Conservation (phyloP, 164 flowering plant genomes). For the Aristolochia contorta region DNA sequence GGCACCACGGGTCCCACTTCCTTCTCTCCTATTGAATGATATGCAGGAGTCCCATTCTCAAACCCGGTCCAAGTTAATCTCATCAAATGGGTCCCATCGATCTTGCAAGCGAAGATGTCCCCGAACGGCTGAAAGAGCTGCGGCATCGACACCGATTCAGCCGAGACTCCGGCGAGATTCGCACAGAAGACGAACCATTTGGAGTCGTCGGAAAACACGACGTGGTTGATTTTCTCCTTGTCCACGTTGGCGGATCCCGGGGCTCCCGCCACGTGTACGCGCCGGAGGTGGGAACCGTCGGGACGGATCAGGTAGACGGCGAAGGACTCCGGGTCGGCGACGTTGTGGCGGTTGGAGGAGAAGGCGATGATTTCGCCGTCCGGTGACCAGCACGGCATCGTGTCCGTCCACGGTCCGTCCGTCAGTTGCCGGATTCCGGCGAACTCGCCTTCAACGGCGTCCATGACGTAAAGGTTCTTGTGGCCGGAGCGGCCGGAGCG, state of each 20-base stretch:
- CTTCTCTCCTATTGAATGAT: constrained; percentile 23
- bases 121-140: constrained; percentile 90
- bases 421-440: constrained; percentile 64
- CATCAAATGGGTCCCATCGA: constrained; percentile 66
- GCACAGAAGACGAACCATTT: constrained; percentile 68
- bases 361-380: constrained; percentile 72
- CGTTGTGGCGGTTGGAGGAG: constrained; percentile 68
- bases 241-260: constrained; percentile 31
- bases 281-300: constrained; percentile 9
- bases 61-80: constrained; percentile 76
- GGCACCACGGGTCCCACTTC: constrained; percentile 18
- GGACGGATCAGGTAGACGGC: constrained; percentile 26
- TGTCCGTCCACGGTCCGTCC: constrained; percentile 80
- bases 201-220: constrained; percentile 55
- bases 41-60: constrained; percentile 83
- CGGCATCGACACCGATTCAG: constrained; percentile 70
- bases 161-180: constrained; percentile 58
- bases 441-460: constrained; percentile 65
- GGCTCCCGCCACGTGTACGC: constrained; percentile 18
- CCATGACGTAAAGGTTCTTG: constrained; percentile 65
- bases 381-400: constrained; percentile 93
- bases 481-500: constrained; percentile 76
- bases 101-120: constrained; percentile 39
- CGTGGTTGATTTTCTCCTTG: constrained; percentile 73
- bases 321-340: constrained; percentile 25